A percentile compares a stretch with the other conserved stretches of the same genome.
These are phyloP conservation scores for Candida yuanshanica DNA, from an alignment of 805 yeast genomes.

Conservation along the genomic window DNA sequence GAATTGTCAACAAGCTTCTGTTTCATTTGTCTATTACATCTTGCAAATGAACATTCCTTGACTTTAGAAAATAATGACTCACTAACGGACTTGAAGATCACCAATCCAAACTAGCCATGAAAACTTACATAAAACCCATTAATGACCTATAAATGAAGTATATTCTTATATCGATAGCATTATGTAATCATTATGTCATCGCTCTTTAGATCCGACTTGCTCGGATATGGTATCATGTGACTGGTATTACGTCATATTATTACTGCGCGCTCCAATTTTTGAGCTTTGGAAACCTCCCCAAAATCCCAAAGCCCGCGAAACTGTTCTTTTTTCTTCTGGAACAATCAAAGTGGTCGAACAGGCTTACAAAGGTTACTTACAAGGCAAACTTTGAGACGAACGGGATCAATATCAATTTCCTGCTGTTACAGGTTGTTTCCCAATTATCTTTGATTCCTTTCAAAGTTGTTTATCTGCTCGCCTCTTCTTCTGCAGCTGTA, in stretches of 20 bases:
- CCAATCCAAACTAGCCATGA: neutral
- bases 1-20: conserved; percentile 83
- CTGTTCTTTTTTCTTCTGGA: neutral
- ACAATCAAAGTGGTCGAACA: neutral
- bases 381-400: neutral
- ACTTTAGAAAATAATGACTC: conserved; percentile 29
- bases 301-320: neutral
- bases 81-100: conserved; percentile 14
- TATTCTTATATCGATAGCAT: too few species aligned
- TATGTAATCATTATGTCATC: too few species aligned
- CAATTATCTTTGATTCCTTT: neutral
- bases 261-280: too few species aligned
- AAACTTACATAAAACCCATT: neutral
- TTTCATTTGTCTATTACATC: conserved; percentile 75
- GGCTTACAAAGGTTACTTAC: neutral
- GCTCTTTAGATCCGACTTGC: too few species aligned
- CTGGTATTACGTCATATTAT: too few species aligned
- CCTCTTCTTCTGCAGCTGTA: too few species aligned
- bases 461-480: neutral
- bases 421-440: neutral
- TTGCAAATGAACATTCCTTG: conserved; percentile 83
- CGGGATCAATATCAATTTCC: neutral
- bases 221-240: too few species aligned
- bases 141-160: neutral
- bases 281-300: too few species aligned